Evolutionary conservation across 2,329 filamentous ascomycete species (phyloP), one percentile per base, ranked within the genome.

Genomic region (Xylariales sp.): DNA sequence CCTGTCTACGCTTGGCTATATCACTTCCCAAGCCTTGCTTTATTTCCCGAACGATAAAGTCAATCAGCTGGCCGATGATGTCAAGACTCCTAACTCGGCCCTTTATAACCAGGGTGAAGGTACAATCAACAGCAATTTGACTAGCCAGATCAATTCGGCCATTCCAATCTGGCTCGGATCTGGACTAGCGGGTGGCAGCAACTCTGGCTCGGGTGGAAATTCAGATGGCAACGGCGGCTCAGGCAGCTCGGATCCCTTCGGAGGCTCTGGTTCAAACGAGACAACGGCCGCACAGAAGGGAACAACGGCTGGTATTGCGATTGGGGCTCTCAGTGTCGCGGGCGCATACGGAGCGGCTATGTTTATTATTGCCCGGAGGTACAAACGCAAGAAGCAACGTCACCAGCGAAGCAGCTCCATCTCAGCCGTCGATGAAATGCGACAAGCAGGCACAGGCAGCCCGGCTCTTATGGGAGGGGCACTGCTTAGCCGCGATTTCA

Each of bases 341-440:
- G 91, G 90, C 58, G 90, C 93, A n/a, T 97, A 97, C 74, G 94
- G 94, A 76, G 93, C 92, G 12, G 94, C 93, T 79, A 97, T 97
- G 94, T 95, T 97, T 83, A 90, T 96, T 76, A 89, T 97, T 72
- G 94, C 94, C 57, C 90, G 94, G 69, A 89, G 94, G 68, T 97
- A 97, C 86, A 93, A 94, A 85, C 91, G 92, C 83, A 93, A 92
- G 86, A 91, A 89, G 81, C 88, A 91, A 78, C 84, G 89, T 58
- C 93, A 97, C 82, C 87, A 90, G 76, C 92, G 93, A 67, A 85
- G 90, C 60, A 93, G 89, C 85, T 97, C 93, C 53, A 82, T 95
- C 69, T 86, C 85, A 56, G 85, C 84, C 71, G 82, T 82, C 1
- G 84, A 85, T 1, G 84, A 87, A 68, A 88, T 88, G 86, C 83